Evolutionary conservation across 768 basidiomycete species (phyloP).

Genomic region (Xanthoconium stramineum): DNA sequence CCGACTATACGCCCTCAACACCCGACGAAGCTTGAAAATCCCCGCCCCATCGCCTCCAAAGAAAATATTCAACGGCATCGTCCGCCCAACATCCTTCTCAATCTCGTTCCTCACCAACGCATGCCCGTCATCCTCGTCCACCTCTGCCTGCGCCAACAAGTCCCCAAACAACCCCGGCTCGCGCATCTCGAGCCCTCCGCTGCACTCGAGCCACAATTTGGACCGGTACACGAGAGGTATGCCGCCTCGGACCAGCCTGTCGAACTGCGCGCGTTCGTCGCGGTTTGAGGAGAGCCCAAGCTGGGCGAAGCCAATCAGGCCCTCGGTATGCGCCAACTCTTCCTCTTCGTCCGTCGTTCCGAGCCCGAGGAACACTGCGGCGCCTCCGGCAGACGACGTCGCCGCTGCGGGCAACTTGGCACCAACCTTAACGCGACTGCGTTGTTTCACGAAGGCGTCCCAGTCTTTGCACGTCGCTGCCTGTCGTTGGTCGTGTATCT

Average conservation of each 20-base stretch:
- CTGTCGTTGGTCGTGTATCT: slow-evolving; percentile 82
- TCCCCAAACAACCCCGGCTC: slow-evolving; percentile 92
- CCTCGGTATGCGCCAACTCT: slow-evolving; percentile 78
- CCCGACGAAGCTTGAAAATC: slow-evolving; percentile 85
- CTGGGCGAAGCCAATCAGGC: slow-evolving; percentile 88
- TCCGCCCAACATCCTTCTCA: slow-evolving; percentile 91
- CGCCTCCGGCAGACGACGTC: slow-evolving; percentile 37
- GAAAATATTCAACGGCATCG: slow-evolving; percentile 93
- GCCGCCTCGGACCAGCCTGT: slow-evolving; percentile 74
- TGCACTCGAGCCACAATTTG: slow-evolving; percentile 92
- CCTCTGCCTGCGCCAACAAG: slow-evolving; percentile 51
- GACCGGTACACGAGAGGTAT: slow-evolving; percentile 86
- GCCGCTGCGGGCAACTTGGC: slow-evolving; percentile 19
- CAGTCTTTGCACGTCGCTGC: slow-evolving; percentile 68
- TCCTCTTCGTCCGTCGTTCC: slow-evolving; percentile 63
- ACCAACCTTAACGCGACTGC: slow-evolving; percentile 45
- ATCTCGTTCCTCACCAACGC: slow-evolving; percentile 71
- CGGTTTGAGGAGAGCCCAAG: slow-evolving; percentile 68
- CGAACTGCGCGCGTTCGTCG: slow-evolving; percentile 78
- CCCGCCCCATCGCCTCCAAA: slow-evolving; percentile 97
- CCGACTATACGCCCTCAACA: slow-evolving; percentile 91
- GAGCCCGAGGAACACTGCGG: slow-evolving; percentile 67
- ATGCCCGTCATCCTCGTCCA: slow-evolving; percentile 38
- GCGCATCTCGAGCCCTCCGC: slow-evolving; percentile 85
- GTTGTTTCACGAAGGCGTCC: slow-evolving; percentile 81